A percentile compares a stretch with the other conserved stretches of the same genome.
Conservation (phyloP, 2,329 filamentous ascomycete genomes). For the Tolypocladium nubicola region DNA sequence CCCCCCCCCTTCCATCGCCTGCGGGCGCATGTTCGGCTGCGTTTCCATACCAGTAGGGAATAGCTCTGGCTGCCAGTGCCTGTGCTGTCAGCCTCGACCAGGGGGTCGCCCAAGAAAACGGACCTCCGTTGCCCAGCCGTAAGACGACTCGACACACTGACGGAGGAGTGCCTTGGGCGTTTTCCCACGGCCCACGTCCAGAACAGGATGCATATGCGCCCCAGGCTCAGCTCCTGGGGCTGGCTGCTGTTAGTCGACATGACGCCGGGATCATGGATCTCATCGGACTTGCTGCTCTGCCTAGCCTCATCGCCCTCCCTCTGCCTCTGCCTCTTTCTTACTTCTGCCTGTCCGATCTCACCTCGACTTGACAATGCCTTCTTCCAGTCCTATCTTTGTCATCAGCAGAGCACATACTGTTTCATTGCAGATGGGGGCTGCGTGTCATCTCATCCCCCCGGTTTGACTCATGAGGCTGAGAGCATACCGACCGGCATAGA, state of each 20-base stretch:
- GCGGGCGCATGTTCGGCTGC: not conserved
- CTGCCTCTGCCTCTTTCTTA: not conserved
- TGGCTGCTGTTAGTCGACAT: constrained; percentile 3
- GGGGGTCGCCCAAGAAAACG: not conserved
- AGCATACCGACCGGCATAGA: constrained; percentile 2
- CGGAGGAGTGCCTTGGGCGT: not conserved
- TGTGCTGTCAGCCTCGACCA: constrained; percentile 2
- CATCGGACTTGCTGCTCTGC: not conserved
- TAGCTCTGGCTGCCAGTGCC: not conserved
- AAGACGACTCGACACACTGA: not conserved
- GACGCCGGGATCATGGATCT: constrained; percentile 3
- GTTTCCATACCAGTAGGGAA: not conserved
- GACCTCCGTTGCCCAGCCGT: not conserved
- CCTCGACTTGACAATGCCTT: constrained; percentile 4
- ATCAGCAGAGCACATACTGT: constrained; percentile 6
- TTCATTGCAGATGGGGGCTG: constrained; percentile 12
- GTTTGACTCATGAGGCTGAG: constrained; percentile 10
- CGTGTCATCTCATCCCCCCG: constrained; percentile 10
- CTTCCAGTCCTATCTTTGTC: constrained; percentile 5
- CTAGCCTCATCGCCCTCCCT: not conserved
- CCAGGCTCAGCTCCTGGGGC: constrained; percentile 5
- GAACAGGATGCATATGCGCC: constrained; percentile 4
- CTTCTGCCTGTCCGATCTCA: constrained; percentile 4
- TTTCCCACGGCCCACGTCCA: not conserved
- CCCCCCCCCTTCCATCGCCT: not conserved